Evolutionary conservation across 2,329 filamentous ascomycete genomes (phyloP).

Genomic region (Cladosporium sp.): DNA sequence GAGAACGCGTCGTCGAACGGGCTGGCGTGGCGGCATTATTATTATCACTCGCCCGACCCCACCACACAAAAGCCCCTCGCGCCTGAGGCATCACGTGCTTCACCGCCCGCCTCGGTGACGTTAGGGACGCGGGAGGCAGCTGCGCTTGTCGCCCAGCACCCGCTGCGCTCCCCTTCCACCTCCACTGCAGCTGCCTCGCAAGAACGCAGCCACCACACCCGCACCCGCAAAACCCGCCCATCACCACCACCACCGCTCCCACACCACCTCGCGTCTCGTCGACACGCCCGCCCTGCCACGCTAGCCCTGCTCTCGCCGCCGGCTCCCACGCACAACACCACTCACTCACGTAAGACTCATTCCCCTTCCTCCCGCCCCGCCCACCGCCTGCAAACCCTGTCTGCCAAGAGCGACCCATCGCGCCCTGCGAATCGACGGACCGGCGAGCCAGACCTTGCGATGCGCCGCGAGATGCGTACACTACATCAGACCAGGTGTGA

Average conservation of each 20-base stretch:
- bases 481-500: neutral
- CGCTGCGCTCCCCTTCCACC: neutral
- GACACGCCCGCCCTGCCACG: conserved; percentile 2
- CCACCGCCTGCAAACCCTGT: conserved; percentile 6
- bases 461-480: neutral
- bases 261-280: conserved; percentile 2
- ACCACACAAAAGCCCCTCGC: neutral
- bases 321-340: conserved; percentile 2
- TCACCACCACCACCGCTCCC: neutral
- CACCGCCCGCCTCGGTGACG: neutral
- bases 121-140: neutral
- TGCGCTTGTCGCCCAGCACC: neutral
- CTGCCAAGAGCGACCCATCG: conserved; percentile 5
- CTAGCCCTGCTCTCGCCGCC: conserved; percentile 5
- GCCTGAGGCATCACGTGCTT: neutral
- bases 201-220: conserved; percentile 2
- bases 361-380: neutral
- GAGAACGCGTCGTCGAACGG: no score
- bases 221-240: conserved; percentile 3
- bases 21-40: neutral
- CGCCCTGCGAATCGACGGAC: neutral
- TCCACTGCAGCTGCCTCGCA: conserved; percentile 2
- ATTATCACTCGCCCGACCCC: neutral
- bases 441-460: neutral
- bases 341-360: conserved; percentile 6